Evolutionary conservation across 2,329 filamentous ascomycete genomes (phyloP).

Genomic region (Aschersonia sp.): DNA sequence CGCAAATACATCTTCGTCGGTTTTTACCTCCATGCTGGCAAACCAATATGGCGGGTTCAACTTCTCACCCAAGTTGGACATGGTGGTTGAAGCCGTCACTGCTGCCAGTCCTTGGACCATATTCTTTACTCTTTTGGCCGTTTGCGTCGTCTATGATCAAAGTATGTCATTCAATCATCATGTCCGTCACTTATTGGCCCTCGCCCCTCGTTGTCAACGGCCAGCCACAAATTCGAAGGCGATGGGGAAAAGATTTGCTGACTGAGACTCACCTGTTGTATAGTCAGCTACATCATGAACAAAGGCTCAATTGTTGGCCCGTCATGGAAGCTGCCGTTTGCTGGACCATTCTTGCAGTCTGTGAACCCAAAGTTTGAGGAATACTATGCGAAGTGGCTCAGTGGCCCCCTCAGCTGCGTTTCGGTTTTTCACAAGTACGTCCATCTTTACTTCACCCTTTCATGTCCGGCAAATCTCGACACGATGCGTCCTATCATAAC

Average conservation of each 20-base stretch:
- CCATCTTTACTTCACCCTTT: background rate
- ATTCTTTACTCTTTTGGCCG: slow-evolving; percentile 52
- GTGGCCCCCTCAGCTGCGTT: slow-evolving; percentile 85
- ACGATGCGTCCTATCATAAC: background rate
- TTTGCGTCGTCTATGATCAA: slow-evolving; percentile 78
- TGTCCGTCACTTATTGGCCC: background rate
- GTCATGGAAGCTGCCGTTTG: slow-evolving; percentile 65
- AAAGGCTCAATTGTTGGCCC: slow-evolving; percentile 69
- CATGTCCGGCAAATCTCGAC: slow-evolving; percentile 1
- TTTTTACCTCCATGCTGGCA: slow-evolving; percentile 55
- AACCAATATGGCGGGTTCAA: slow-evolving; percentile 34
- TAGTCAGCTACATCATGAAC: slow-evolving; percentile 60
- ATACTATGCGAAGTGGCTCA: slow-evolving; percentile 86
- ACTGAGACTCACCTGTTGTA: background rate
- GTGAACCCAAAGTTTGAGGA: slow-evolving; percentile 82
- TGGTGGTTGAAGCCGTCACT: slow-evolving; percentile 38
- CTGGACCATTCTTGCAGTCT: slow-evolving; percentile 91
- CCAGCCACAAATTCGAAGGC: background rate
- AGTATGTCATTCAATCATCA: slow-evolving; percentile 39
- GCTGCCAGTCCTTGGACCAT: slow-evolving; percentile 47
- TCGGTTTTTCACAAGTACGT: slow-evolving; percentile 96
- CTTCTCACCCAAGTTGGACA: slow-evolving; percentile 40
- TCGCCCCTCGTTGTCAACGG: background rate
- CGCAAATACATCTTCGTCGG: slow-evolving; percentile 49
- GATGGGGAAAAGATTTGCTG: background rate